These are phyloP conservation scores for Penicillium brasilianum DNA, from an alignment of 2,329 filamentous ascomycete genomes.

Conservation along the genomic window DNA sequence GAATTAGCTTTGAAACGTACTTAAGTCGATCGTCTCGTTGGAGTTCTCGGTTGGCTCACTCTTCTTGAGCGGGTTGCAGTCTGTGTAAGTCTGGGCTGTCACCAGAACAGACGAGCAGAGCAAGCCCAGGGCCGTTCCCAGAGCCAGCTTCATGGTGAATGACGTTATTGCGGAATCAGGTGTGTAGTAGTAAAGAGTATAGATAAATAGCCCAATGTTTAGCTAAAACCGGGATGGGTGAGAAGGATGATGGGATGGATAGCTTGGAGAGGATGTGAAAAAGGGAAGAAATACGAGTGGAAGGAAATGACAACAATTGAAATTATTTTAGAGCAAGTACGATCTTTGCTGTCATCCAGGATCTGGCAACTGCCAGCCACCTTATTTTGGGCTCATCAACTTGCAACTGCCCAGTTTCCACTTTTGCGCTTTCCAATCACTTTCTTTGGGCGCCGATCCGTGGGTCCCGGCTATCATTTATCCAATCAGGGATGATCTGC, in stretches of 20 bases:
- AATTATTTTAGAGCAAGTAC: neutral
- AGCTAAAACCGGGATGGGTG: neutral
- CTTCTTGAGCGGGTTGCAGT: constrained; percentile 50
- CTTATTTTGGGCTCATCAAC: constrained; percentile 19
- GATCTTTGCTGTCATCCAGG: neutral
- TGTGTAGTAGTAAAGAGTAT: constrained; percentile 3
- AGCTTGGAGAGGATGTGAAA: constrained; percentile 4
- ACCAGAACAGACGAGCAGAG: constrained; percentile 36
- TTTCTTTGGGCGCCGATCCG: constrained; percentile 19
- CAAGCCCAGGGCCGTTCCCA: constrained; percentile 35
- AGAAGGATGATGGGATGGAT: constrained; percentile 6
- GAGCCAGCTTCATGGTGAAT: constrained; percentile 40
- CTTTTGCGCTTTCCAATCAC: neutral
- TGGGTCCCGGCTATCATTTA: constrained; percentile 21
- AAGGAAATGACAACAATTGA: constrained; percentile 6
- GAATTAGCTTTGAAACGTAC: neutral
- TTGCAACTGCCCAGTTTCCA: neutral
- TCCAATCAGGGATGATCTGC: constrained; percentile 11
- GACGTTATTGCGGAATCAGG: neutral
- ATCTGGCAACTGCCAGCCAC: constrained; percentile 29
- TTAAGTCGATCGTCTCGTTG: neutral
- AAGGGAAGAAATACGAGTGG: neutral
- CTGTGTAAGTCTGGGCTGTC: constrained; percentile 50
- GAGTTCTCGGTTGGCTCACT: constrained; percentile 35
- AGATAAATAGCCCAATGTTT: neutral